Evolutionary conservation across 805 yeast species (phyloP).

Genomic region (Yarrowia alimentaria): DNA sequence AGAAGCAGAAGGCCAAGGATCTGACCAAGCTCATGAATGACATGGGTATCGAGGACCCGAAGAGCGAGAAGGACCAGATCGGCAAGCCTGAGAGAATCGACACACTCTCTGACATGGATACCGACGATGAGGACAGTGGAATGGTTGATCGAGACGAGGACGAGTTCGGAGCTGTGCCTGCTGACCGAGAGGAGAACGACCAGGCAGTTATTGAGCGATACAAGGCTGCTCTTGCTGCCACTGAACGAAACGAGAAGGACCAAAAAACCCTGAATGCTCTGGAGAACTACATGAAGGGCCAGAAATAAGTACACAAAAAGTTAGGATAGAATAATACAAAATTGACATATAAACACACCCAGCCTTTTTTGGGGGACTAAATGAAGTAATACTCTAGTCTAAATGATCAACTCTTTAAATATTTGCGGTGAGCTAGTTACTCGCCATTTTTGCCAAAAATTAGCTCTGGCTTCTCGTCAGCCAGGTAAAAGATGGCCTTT

Average conservation of each 20-base stretch:
- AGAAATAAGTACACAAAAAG: not conserved
- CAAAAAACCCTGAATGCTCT: conserved; percentile 32
- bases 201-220: conserved; percentile 63
- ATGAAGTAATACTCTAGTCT: not conserved
- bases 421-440: too few relatives aligned
- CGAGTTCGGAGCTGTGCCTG: conserved; percentile 31
- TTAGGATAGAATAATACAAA: not conserved
- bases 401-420: not conserved
- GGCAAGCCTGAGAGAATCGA: conserved; percentile 50
- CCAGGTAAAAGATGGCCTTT: conserved; percentile 75
- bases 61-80: conserved; percentile 46
- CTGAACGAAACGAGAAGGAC: conserved; percentile 30
- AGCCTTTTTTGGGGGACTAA: not conserved
- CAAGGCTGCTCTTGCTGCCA: conserved; percentile 56
- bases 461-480: conserved; percentile 68
- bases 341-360: not conserved
- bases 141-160: conserved; percentile 38
- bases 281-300: conserved; percentile 24
- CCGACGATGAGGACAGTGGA: conserved; percentile 42
- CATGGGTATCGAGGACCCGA: conserved; percentile 63
- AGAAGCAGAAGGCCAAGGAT: conserved; percentile 65
- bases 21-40: conserved; percentile 79
- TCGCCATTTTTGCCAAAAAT: conserved; percentile 44
- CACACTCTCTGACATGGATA: conserved; percentile 53
- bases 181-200: conserved; percentile 29